Evolutionary conservation across 805 yeast species (phyloP).

Genomic region (Saturnispora zaruensis): DNA sequence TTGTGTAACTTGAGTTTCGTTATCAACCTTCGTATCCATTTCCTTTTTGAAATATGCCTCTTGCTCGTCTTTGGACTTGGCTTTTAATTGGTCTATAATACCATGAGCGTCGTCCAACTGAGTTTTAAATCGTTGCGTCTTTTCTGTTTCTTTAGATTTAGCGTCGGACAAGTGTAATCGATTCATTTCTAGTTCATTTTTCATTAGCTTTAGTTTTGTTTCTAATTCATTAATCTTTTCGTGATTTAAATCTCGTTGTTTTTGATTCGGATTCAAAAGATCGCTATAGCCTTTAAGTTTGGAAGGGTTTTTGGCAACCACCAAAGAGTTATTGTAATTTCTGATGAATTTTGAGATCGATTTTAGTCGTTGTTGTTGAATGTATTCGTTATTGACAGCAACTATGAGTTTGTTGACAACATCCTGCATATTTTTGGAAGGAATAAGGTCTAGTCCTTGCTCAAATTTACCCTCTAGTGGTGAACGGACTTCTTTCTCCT

Average conservation of each 20-base stretch:
- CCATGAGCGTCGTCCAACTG: not conserved
- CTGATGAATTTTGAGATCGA: slow-evolving; percentile 47
- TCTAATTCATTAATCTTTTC: slow-evolving; percentile 5
- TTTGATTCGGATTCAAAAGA: not conserved
- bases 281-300: not conserved
- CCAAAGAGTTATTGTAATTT: slow-evolving; percentile 33
- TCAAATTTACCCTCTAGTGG: slow-evolving; percentile 8
- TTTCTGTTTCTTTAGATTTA: not conserved
- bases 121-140: not conserved
- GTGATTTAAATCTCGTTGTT: not conserved
- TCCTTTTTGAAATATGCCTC: not conserved
- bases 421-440: slow-evolving; percentile 45
- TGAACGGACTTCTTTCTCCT: slow-evolving; percentile 6
- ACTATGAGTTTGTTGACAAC: slow-evolving; percentile 46
- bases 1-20: not conserved
- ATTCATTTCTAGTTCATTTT: not conserved
- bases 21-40: not conserved
- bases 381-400: slow-evolving; percentile 48
- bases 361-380: slow-evolving; percentile 47
- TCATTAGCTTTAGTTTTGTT: not conserved
- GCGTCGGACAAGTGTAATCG: not conserved
- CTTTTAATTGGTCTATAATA: not conserved
- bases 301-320: slow-evolving; percentile 1
- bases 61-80: not conserved
- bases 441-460: slow-evolving; percentile 47